Percentiles rank a stretch among this genome's conserved stretches.
These are phyloP conservation scores for Penicillium ucsense DNA, from an alignment of 495 filamentous ascomycete genomes.

Conservation along the genomic window DNA sequence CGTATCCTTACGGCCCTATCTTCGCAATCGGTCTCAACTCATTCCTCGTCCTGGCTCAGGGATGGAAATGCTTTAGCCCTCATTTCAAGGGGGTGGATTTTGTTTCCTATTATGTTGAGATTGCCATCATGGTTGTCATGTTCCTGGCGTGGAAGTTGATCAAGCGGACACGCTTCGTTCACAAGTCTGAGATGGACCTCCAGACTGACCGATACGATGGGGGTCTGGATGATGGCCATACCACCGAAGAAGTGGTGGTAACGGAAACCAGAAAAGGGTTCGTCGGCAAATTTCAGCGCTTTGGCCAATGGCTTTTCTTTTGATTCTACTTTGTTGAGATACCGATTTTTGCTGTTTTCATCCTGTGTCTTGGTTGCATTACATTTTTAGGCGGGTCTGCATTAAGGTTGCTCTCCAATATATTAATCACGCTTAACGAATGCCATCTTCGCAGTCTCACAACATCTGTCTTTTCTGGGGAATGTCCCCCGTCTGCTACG, in stretches of 20 bases:
- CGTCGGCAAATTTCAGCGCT: conserved; percentile 13
- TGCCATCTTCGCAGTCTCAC: too few species aligned
- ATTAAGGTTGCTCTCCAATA: too few species aligned
- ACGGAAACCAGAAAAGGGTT: conserved; percentile 10
- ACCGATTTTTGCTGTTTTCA: background rate
- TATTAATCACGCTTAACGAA: too few species aligned
- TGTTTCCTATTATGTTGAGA: conserved; percentile 42
- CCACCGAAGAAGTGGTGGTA: background rate
- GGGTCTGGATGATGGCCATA: conserved; percentile 2
- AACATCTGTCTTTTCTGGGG: too few species aligned
- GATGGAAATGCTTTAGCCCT: conserved; percentile 49
- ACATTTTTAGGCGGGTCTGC: background rate
- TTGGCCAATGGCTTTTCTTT: conserved; percentile 29
- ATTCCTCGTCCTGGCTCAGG: conserved; percentile 50
- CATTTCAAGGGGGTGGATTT: conserved; percentile 41
- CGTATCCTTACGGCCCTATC: conserved; percentile 48
- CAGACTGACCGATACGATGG: conserved; percentile 42
- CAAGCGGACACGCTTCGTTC: conserved; percentile 34
- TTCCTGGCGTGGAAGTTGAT: conserved; percentile 41
- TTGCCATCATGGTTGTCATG: conserved; percentile 43
- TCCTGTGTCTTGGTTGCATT: background rate
- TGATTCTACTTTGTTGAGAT: conserved; percentile 1
- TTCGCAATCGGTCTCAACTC: conserved; percentile 40
- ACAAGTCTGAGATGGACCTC: conserved; percentile 37
- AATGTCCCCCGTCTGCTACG: too few species aligned